phyloP scores from a whole-genome alignment of 1,139 yeast species.

The Nakaseomyces uthaithaninus region DNA sequence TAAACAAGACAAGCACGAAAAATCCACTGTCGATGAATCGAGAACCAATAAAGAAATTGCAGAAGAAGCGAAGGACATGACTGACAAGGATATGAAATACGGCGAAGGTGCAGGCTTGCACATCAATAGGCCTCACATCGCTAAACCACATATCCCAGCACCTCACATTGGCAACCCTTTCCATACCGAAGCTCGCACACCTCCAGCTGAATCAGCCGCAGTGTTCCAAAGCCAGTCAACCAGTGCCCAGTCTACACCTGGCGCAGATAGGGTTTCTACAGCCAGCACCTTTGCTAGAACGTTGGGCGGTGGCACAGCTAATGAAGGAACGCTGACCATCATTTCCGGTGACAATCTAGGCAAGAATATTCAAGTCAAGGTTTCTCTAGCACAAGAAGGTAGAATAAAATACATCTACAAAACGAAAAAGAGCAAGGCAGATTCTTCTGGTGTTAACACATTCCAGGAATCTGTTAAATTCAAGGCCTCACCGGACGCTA shows the following conservation, averaged over 20 bases:
- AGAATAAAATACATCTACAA: slow-evolving; percentile 54
- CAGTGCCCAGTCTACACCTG: slow-evolving; percentile 5
- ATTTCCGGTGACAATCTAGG: slow-evolving; percentile 35
- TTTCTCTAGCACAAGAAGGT: slow-evolving; percentile 43
- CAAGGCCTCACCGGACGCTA: slow-evolving; percentile 54
- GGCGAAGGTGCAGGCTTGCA: slow-evolving; percentile 2
- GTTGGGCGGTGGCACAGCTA: slow-evolving; percentile 35
- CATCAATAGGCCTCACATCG: not conserved
- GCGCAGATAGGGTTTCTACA: slow-evolving; percentile 11
- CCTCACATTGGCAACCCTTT: not conserved
- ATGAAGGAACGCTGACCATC: slow-evolving; percentile 50
- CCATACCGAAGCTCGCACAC: not conserved
- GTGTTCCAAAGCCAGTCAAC: slow-evolving; percentile 2
- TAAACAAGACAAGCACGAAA: not conserved
- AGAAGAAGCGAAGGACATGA: slow-evolving; percentile 4
- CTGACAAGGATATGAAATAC: slow-evolving; percentile 4
- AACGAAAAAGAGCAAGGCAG: slow-evolving; percentile 52
- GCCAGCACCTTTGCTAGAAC: slow-evolving; percentile 36
- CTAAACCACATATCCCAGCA: slow-evolving; percentile 1
- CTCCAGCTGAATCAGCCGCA: not conserved
- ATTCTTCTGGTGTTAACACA: slow-evolving; percentile 39
- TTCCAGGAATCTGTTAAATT: slow-evolving; percentile 66
- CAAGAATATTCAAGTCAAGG: slow-evolving; percentile 43
- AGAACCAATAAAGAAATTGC: slow-evolving; percentile 7
- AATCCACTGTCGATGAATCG: not conserved